Percentiles rank a stretch among this genome's conserved stretches.
phyloP scores from a whole-genome alignment of 495 filamentous ascomycete species.

The Aspergillus avenaceus region DNA sequence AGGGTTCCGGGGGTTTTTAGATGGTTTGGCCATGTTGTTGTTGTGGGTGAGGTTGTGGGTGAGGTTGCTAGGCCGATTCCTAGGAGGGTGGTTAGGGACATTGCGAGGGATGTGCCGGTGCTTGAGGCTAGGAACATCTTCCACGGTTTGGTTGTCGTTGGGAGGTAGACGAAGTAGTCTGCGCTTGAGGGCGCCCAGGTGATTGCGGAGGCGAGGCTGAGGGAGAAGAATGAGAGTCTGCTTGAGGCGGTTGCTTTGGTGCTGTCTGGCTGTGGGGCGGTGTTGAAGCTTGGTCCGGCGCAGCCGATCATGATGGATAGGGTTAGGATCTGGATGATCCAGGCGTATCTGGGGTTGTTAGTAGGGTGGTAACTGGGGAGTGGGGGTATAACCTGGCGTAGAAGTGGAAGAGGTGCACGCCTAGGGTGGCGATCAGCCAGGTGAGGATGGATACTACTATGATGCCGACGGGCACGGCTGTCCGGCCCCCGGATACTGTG shows the following conservation, averaged over 20 bases:
- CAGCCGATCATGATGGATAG: slow-evolving; percentile 55
- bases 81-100: slow-evolving; percentile 54
- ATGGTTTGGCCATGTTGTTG: too few species aligned
- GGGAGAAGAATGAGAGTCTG: slow-evolving; percentile 58
- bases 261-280: slow-evolving; percentile 7
- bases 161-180: slow-evolving; percentile 53
- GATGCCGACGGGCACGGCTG: slow-evolving; percentile 28
- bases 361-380: not conserved
- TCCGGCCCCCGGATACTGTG: slow-evolving; percentile 44
- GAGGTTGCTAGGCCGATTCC: slow-evolving; percentile 65
- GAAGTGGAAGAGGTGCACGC: slow-evolving; percentile 10
- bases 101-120: slow-evolving; percentile 43
- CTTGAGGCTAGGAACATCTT: slow-evolving; percentile 38
- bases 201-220: slow-evolving; percentile 52
- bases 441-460: slow-evolving; percentile 9
- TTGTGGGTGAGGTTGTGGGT: too few species aligned
- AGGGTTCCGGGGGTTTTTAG: slow-evolving; percentile 63
- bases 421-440: slow-evolving; percentile 12
- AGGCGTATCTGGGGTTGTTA: slow-evolving; percentile 19
- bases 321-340: slow-evolving; percentile 54
- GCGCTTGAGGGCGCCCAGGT: slow-evolving; percentile 44
- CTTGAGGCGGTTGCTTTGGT: slow-evolving; percentile 42
- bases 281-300: slow-evolving; percentile 57
- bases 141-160: slow-evolving; percentile 35
- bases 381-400: slow-evolving; percentile 5